A percentile compares a stretch with the other conserved stretches of the same genome.
These are phyloP conservation scores for Clitopilus hobsonii DNA, from an alignment of 768 basidiomycete species.

Conservation along the genomic window DNA sequence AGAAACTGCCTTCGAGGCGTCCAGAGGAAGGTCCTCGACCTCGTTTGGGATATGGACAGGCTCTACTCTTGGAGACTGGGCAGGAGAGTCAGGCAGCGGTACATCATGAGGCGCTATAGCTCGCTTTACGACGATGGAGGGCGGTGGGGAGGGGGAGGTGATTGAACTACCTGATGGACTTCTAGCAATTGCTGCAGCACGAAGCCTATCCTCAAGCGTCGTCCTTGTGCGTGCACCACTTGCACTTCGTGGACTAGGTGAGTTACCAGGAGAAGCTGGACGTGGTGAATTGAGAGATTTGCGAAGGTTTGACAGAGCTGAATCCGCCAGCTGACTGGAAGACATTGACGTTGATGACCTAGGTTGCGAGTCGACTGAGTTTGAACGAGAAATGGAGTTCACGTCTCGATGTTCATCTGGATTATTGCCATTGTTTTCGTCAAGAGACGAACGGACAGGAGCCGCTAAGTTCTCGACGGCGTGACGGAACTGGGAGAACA, in stretches of 20 bases:
- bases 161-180: constrained; percentile 57
- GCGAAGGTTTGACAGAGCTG: constrained; percentile 54
- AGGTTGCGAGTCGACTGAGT: constrained; percentile 26
- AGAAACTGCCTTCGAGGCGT: background rate
- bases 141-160: constrained; percentile 32
- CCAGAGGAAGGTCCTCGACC: background rate
- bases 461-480: constrained; percentile 69
- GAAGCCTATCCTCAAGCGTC: constrained; percentile 74
- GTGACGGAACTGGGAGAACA: constrained; percentile 74
- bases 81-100: constrained; percentile 40
- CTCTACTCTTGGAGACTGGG: constrained; percentile 12
- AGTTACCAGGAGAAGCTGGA: constrained; percentile 30
- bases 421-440: constrained; percentile 20
- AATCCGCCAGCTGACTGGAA: constrained; percentile 56
- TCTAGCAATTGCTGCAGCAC: constrained; percentile 49
- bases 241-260: constrained; percentile 14
- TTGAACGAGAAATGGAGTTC: constrained; percentile 25
- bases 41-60: constrained; percentile 1
- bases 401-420: constrained; percentile 17
- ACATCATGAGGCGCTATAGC: constrained; percentile 38
- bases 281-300: constrained; percentile 59
- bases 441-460: constrained; percentile 33
- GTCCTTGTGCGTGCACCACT: constrained; percentile 35
- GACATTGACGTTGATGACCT: constrained; percentile 31
- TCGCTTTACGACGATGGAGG: constrained; percentile 29